Conservation (phyloP, 768 basidiomycete species). For the Agaricus bisporus region DNA sequence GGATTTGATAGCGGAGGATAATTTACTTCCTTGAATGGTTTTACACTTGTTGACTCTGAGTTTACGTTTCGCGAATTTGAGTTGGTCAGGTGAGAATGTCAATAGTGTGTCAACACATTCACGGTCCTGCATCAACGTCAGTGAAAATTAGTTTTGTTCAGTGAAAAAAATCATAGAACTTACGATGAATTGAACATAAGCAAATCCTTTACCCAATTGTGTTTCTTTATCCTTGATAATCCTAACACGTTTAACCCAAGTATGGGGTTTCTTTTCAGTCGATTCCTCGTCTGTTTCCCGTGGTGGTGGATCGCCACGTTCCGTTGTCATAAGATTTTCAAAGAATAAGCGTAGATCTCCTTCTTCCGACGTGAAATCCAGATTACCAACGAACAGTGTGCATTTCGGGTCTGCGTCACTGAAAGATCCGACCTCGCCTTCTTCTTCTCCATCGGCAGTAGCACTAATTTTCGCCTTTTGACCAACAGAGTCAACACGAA, state of each 20-base stretch:
- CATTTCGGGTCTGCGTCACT: conserved; percentile 64
- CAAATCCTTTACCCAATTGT: conserved; percentile 93
- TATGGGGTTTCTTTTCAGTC: conserved; percentile 28
- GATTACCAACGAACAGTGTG: conserved; percentile 86
- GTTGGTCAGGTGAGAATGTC: conserved; percentile 65
- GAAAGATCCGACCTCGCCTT: not conserved
- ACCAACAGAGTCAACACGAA: conserved; percentile 72
- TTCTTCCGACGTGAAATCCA: conserved; percentile 90
- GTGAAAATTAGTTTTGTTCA: not conserved
- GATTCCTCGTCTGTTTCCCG: conserved; percentile 18
- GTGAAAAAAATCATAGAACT: conserved; percentile 21
- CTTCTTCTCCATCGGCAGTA: conserved; percentile 15
- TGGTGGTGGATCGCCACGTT: conserved; percentile 53
- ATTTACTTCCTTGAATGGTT: conserved; percentile 40
- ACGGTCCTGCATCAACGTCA: conserved; percentile 53
- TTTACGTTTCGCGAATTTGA: conserved; percentile 91
- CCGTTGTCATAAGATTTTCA: conserved; percentile 65
- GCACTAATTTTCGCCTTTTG: conserved; percentile 15
- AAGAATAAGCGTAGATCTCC: conserved; percentile 86
- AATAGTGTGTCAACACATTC: conserved; percentile 91
- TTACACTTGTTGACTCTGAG: conserved; percentile 91
- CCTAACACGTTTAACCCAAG: conserved; percentile 82
- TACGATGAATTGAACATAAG: conserved; percentile 85
- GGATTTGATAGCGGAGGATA: conserved; percentile 16
- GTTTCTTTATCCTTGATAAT: conserved; percentile 87